Evolutionary conservation across 768 basidiomycete species (phyloP), one percentile per base, ranked within the genome.

Genomic region (Russula abietina): DNA sequence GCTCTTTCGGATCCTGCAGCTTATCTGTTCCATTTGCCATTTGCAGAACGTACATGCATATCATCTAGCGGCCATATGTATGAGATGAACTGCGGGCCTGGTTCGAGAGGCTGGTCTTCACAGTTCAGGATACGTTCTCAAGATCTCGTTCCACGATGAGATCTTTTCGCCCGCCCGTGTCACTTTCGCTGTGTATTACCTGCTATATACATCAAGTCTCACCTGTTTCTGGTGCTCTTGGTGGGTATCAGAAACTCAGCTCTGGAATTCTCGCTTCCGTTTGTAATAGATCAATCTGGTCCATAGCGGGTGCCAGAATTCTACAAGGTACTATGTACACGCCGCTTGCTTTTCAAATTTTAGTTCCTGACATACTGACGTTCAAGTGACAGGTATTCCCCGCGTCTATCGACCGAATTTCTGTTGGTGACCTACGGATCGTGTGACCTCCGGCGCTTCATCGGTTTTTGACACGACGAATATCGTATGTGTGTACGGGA

Each of bases 381-480:
- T 28, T 54, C 45, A 55, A 49, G 17, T 36, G 26, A 53, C 36
- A 32, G 45, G 14, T 52, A 28, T 43, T 16, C 5, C 32, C 33
- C 12, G 43, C 41, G 48, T 26, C 19, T 45, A 36, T 26, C 32
- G 12, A 19, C 19, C 32, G 14, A 36, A 28, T 33, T 28, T 14
- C 28, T 11, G 7, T 19, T 3, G 26, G 53, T 26, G 28, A 16
- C 45, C 9, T 16, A 22, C 22, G 11, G 30, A 12, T 53, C 45
- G 52, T 10, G 62, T 63, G 57, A 62, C 45, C 16, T 22, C 38
- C 38, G 11, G 41, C 28, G 30, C 56, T 30, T 52, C 61, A 43
- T 33, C 22, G 17, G 8, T 22, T 38, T 38, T 41, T 16, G 33
- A 24, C 26, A 4, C 6, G 43, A 53, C 33, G 26, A 6, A 22